A percentile compares a stretch with the other conserved stretches of the same genome.
Evolutionary conservation across 441 rosid genomes (phyloP).

Genomic region (Rhodomyrtus psidioides): DNA sequence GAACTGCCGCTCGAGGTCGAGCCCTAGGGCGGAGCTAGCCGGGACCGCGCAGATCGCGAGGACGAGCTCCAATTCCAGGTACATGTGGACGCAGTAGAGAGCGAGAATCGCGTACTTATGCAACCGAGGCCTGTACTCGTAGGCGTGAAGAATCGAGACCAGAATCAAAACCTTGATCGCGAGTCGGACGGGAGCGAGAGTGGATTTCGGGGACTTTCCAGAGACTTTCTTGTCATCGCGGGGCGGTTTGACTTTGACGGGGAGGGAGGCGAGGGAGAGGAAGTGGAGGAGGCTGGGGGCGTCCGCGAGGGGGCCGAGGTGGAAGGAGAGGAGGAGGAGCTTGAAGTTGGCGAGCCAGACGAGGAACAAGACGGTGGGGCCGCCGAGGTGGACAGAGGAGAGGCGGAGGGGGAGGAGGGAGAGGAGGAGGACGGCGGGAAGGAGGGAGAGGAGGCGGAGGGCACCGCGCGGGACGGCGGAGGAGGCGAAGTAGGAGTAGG

Average conservation of each 20-base stretch:
- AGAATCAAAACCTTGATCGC: slow-evolving; percentile 20
- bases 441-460: slow-evolving; percentile 38
- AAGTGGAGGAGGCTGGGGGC: slow-evolving; percentile 33
- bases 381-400: slow-evolving; percentile 27
- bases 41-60: slow-evolving; percentile 18
- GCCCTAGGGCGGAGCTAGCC: slow-evolving; percentile 24
- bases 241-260: slow-evolving; percentile 28
- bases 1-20: slow-evolving; percentile 52
- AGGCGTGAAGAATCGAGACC: slow-evolving; percentile 8
- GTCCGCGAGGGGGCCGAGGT: slow-evolving; percentile 26
- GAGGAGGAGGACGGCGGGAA: slow-evolving; percentile 40
- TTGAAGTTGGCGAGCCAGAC: slow-evolving; percentile 57
- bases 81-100: slow-evolving; percentile 26
- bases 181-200: not conserved
- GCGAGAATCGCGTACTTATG: slow-evolving; percentile 17
- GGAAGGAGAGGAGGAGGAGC: slow-evolving; percentile 63
- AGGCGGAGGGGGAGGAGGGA: slow-evolving; percentile 42
- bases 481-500: slow-evolving; percentile 40
- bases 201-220: not conserved
- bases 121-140: slow-evolving; percentile 10
- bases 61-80: slow-evolving; percentile 24
- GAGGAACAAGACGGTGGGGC: slow-evolving; percentile 32
- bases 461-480: slow-evolving; percentile 30
- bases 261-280: slow-evolving; percentile 47
- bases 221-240: not conserved